These are phyloP conservation scores for Fusarium begoniae DNA, from an alignment of 2,329 filamentous ascomycete species.

Conservation along the genomic window DNA sequence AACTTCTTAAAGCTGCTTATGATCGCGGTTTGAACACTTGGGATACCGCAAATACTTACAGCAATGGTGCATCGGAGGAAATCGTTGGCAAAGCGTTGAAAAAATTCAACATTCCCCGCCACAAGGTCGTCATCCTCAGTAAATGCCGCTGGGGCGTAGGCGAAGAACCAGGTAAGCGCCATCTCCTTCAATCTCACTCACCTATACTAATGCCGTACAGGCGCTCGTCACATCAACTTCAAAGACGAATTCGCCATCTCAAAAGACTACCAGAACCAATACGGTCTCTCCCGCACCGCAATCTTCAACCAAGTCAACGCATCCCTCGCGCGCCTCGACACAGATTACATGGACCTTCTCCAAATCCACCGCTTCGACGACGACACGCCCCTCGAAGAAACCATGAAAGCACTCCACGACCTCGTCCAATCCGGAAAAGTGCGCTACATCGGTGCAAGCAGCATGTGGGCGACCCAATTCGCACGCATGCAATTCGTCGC, in stretches of 20 bases:
- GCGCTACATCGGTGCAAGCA: slow-evolving; percentile 60
- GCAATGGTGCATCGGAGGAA: slow-evolving; percentile 21
- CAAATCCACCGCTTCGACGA: slow-evolving; percentile 61
- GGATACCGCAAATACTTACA: slow-evolving; percentile 31
- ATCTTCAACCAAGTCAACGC: slow-evolving; percentile 36
- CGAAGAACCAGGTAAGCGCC: slow-evolving; percentile 17
- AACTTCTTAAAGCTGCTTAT: slow-evolving; percentile 29
- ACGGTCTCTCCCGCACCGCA: slow-evolving; percentile 24
- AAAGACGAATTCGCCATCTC: slow-evolving; percentile 16
- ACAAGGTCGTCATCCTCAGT: slow-evolving; percentile 24
- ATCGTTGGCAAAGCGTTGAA: slow-evolving; percentile 29
- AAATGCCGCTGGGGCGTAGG: slow-evolving; percentile 33
- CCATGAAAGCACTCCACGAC: slow-evolving; percentile 66
- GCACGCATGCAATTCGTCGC: slow-evolving; percentile 61
- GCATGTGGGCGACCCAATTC: slow-evolving; percentile 58
- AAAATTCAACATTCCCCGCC: slow-evolving; percentile 25
- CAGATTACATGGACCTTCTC: slow-evolving; percentile 62
- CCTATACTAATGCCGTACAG: background rate
- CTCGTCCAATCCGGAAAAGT: slow-evolving; percentile 66
- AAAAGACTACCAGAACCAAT: slow-evolving; percentile 38
- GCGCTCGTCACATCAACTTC: slow-evolving; percentile 13
- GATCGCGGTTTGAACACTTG: slow-evolving; percentile 30
- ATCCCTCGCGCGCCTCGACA: slow-evolving; percentile 31
- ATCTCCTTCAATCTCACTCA: fast-evolving
- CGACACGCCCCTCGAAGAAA: slow-evolving; percentile 60